A percentile compares a stretch with the other conserved stretches of the same genome.
Conservation (phyloP, 805 yeast genomes). For the Ogataea populi-albae region DNA sequence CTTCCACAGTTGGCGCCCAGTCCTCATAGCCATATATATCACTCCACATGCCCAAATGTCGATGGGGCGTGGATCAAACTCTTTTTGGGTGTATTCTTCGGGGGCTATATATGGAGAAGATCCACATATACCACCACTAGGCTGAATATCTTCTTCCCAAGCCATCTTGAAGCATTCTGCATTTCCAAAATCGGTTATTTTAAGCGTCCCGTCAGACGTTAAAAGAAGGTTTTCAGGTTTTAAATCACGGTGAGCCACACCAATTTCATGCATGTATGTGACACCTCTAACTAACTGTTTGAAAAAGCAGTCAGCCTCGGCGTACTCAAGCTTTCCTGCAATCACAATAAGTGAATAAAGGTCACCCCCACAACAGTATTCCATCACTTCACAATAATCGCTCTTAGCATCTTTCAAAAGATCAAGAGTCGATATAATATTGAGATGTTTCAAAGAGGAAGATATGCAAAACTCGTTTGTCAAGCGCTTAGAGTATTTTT, state of each 20-base stretch:
- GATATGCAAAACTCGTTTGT: constrained; percentile 84
- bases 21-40: constrained; percentile 89
- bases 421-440: constrained; percentile 75
- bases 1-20: constrained; percentile 93
- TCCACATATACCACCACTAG: constrained; percentile 77
- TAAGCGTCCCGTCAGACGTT: constrained; percentile 68
- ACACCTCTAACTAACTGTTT: constrained; percentile 84
- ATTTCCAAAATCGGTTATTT: constrained; percentile 87
- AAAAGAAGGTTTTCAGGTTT: constrained; percentile 83
- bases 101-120: constrained; percentile 91
- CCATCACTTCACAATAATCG: constrained; percentile 84
- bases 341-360: constrained; percentile 70
- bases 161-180: constrained; percentile 82
- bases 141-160: constrained; percentile 71
- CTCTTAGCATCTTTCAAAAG: constrained; percentile 78
- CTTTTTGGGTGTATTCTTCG: constrained; percentile 64
- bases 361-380: constrained; percentile 81
- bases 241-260: constrained; percentile 85
- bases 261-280: constrained; percentile 84
- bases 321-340: constrained; percentile 72
- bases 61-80: constrained; percentile 77
- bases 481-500: constrained; percentile 66
- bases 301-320: constrained; percentile 88
- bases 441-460: constrained; percentile 70
- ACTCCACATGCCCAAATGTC: constrained; percentile 95